Conservation (phyloP, 1,284 basidiomycete species). For the Irpex rosettiformis region DNA sequence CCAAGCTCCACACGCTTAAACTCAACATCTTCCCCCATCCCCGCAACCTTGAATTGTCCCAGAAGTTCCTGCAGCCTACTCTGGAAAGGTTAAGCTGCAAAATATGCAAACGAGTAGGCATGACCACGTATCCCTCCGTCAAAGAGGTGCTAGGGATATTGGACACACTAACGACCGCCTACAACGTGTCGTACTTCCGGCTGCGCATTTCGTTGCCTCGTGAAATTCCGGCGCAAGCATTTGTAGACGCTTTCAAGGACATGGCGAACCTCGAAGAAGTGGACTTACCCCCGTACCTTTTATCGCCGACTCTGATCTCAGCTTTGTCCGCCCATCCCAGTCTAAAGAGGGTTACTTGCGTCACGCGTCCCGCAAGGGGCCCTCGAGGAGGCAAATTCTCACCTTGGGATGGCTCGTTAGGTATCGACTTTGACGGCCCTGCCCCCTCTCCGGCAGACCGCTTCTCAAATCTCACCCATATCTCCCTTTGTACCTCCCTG, state of each 20-base stretch:
- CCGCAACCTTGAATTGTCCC: not conserved
- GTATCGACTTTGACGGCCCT: not conserved
- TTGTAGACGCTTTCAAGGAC: not conserved
- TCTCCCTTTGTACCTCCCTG: not conserved
- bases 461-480: not conserved
- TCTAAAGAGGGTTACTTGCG: not conserved
- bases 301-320: not conserved
- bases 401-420: not conserved
- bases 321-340: not conserved
- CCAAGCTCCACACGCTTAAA: not conserved
- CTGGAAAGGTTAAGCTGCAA: not conserved
- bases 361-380: not conserved
- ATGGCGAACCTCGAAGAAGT: not conserved
- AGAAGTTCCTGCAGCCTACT: not conserved
- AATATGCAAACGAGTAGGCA: not conserved
- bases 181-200: not conserved
- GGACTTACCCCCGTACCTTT: not conserved
- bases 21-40: not conserved
- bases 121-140: not conserved
- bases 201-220: not conserved
- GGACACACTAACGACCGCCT: not conserved
- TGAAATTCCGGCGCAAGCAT: not conserved
- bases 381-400: not conserved
- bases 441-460: not conserved
- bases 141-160: not conserved